Evolutionary conservation across 306 rosid species (phyloP).

Genomic region (Echinosophora koreensis): DNA sequence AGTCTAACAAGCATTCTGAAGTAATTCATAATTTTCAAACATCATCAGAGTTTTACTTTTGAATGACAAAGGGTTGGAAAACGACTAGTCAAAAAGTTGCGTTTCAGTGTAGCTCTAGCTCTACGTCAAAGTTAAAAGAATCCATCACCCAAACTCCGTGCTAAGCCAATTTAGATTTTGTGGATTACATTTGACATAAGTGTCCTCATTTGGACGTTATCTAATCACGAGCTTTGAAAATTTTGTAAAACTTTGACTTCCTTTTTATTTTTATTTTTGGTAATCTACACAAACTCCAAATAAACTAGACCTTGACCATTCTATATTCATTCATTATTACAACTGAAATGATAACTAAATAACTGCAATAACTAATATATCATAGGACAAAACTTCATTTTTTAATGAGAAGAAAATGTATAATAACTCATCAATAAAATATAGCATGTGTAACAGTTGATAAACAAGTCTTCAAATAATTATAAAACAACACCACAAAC

Average conservation of each 20-base stretch:
- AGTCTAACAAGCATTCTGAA: neutral
- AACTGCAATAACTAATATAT: neutral
- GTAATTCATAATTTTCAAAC: neutral
- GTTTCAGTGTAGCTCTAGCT: neutral
- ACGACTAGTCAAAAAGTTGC: neutral
- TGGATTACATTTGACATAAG: neutral
- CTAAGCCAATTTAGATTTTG: neutral
- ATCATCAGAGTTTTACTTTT: neutral
- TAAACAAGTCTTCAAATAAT: no score
- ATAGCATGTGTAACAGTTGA: no score
- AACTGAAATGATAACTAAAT: neutral
- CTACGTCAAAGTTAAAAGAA: neutral
- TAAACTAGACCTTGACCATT: neutral
- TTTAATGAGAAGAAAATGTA: no score
- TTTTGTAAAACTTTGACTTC: neutral
- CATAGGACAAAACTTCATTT: no score
- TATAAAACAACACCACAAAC: no score
- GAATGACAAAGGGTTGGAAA: neutral
- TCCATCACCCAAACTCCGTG: neutral
- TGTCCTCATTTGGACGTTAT: slow-evolving; percentile 13
- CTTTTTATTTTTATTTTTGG: neutral
- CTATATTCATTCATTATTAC: neutral
- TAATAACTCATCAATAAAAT: no score
- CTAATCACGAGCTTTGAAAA: neutral
- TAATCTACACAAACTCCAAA: neutral